Conservation (phyloP, 2,329 filamentous ascomycete species). For the Cryphonectria japonica region DNA sequence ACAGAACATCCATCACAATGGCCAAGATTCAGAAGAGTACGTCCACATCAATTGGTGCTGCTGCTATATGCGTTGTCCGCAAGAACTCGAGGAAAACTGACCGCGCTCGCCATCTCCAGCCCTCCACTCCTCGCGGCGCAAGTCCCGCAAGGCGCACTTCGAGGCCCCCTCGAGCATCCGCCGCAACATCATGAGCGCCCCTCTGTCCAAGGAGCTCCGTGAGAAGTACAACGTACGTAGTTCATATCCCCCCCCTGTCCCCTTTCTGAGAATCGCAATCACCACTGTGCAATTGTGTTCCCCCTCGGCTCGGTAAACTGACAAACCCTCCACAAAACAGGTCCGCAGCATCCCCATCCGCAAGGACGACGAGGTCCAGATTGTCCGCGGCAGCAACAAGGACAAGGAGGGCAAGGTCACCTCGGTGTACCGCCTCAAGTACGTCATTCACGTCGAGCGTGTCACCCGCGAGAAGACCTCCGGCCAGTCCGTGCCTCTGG, state of each 20-base stretch:
- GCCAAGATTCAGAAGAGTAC: conserved; percentile 65
- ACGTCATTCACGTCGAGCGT: conserved; percentile 95
- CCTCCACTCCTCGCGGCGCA: conserved; percentile 85
- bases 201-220: conserved; percentile 93
- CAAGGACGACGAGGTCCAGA: conserved; percentile 94
- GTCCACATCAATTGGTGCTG: conserved; percentile 14
- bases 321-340: conserved; percentile 46
- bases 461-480: conserved; percentile 96
- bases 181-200: conserved; percentile 95
- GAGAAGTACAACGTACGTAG: conserved; percentile 95
- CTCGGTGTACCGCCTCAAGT: conserved; percentile 98
- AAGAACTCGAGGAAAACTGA: conserved; percentile 30
- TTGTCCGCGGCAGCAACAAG: conserved; percentile 94
- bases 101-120: conserved; percentile 43
- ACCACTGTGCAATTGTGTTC: not conserved
- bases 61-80: not conserved
- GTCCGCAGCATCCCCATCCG: conserved; percentile 95
- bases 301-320: not conserved
- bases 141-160: conserved; percentile 99
- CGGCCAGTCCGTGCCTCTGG: conserved; percentile 92
- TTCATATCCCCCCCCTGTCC: not conserved
- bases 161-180: conserved; percentile 90
- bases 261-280: not conserved
- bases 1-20: conserved; percentile 57
- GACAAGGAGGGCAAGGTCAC: conserved; percentile 98